Evolutionary conservation across 2,329 filamentous ascomycete species (phyloP).

Genomic region (Ilyonectria destructans): DNA sequence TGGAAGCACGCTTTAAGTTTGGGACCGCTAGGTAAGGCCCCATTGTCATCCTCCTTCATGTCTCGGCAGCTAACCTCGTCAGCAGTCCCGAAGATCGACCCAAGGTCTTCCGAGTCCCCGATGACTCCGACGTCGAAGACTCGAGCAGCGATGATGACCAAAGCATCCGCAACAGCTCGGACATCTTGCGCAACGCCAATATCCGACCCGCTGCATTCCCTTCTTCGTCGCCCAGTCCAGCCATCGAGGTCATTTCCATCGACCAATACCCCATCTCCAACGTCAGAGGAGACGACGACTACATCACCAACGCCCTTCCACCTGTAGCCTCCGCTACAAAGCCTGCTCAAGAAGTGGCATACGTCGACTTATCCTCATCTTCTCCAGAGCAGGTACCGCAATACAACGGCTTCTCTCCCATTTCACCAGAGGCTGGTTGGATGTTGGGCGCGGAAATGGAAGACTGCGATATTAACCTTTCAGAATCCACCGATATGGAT

Average conservation of each 20-base stretch:
- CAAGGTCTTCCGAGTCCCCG: constrained; percentile 60
- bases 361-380: constrained; percentile 20
- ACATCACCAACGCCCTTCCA: constrained; percentile 2
- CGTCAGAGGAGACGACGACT: constrained; percentile 30
- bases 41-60: not conserved
- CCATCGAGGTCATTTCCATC: constrained; percentile 45
- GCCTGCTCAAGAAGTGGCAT: constrained; percentile 6
- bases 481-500: constrained; percentile 40
- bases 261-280: constrained; percentile 40
- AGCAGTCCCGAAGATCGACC: constrained; percentile 48
- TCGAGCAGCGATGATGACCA: constrained; percentile 48
- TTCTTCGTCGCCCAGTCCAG: constrained; percentile 25
- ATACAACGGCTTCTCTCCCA: constrained; percentile 16
- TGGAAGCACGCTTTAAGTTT: constrained; percentile 54
- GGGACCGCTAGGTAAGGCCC: constrained; percentile 46
- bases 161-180: constrained; percentile 46
- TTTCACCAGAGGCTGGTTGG: constrained; percentile 18
- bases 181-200: constrained; percentile 50
- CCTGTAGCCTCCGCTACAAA: constrained; percentile 6
- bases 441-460: constrained; percentile 23
- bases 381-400: constrained; percentile 26
- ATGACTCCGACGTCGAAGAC: constrained; percentile 57
- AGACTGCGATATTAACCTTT: constrained; percentile 26
- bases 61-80: constrained; percentile 34
- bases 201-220: constrained; percentile 44